Conservation (phyloP, 306 rosid genomes). For the Cucurbita maxima region DNA sequence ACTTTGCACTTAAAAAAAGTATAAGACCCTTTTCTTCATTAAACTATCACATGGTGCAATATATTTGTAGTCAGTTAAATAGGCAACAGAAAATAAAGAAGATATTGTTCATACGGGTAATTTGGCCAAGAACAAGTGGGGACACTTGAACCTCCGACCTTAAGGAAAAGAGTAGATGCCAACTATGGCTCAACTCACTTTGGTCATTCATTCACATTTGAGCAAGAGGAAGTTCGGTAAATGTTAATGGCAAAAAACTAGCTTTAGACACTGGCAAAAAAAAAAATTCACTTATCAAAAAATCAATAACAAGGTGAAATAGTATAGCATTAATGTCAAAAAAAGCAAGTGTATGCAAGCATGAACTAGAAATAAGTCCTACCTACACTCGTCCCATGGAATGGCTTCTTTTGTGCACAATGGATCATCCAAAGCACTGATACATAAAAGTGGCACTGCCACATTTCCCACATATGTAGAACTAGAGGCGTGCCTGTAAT, state of each 20-base stretch:
- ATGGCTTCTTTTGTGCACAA: conserved; percentile 93
- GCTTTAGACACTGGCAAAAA: not conserved
- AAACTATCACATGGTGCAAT: not conserved
- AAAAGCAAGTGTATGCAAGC: not conserved
- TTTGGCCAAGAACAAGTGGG: not conserved
- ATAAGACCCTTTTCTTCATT: not conserved
- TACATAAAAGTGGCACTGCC: conserved; percentile 77
- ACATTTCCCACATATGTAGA: conserved; percentile 61
- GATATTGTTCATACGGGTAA: not conserved
- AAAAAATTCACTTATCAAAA: too few species aligned
- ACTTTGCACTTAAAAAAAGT: not conserved
- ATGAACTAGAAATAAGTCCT: conserved; percentile 11
- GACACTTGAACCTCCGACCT: not conserved
- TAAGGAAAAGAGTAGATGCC: too few species aligned
- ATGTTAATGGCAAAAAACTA: not conserved
- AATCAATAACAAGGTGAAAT: not conserved
- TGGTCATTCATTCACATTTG: not conserved
- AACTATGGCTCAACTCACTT: too few species aligned
- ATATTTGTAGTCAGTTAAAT: not conserved
- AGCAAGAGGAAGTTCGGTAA: not conserved
- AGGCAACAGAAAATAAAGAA: not conserved
- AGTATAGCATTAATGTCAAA: not conserved
- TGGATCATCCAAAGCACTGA: conserved; percentile 94
- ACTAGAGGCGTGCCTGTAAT: conserved; percentile 76
- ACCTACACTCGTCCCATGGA: conserved; percentile 99